These are phyloP conservation scores for Colletotrichum orbiculare DNA, from an alignment of 2,329 filamentous ascomycete genomes.

Conservation along the genomic window DNA sequence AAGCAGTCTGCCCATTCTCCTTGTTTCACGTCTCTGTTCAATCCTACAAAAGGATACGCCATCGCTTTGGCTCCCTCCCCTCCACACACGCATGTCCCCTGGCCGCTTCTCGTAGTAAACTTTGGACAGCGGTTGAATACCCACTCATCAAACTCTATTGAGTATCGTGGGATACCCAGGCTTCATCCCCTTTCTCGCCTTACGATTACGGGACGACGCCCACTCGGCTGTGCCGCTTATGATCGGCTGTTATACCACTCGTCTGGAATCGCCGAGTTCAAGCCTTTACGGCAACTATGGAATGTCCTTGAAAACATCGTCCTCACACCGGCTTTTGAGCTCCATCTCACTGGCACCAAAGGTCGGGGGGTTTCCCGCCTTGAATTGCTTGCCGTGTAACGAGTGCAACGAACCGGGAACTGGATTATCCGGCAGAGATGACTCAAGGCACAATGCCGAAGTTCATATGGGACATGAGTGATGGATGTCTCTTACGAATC, in stretches of 20 bases:
- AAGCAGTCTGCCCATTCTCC: not conserved
- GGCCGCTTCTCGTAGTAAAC: not conserved
- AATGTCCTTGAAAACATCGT: too few relatives aligned
- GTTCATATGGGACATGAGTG: not conserved
- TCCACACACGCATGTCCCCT: not conserved
- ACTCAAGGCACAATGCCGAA: conserved; percentile 19
- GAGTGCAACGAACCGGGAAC: not conserved
- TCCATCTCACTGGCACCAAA: too few relatives aligned
- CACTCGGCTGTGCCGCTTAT: not conserved
- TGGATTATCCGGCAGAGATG: not conserved
- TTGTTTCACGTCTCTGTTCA: conserved; percentile 19
- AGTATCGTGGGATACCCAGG: conserved; percentile 2
- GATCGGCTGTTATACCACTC: too few relatives aligned
- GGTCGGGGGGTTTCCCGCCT: not conserved
- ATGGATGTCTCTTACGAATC: not conserved
- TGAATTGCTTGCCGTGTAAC: not conserved
- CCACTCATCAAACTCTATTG: conserved; percentile 26
- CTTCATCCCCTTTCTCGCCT: not conserved
- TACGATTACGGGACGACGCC: not conserved
- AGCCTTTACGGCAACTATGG: too few relatives aligned
- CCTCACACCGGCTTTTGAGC: too few relatives aligned
- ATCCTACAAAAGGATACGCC: conserved; percentile 8
- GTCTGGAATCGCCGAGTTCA: too few relatives aligned
- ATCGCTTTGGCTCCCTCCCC: conserved; percentile 5
- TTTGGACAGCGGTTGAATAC: conserved; percentile 5